Conservation (phyloP, 2,329 filamentous ascomycete genomes). For the Cytospora paraplurivora region DNA sequence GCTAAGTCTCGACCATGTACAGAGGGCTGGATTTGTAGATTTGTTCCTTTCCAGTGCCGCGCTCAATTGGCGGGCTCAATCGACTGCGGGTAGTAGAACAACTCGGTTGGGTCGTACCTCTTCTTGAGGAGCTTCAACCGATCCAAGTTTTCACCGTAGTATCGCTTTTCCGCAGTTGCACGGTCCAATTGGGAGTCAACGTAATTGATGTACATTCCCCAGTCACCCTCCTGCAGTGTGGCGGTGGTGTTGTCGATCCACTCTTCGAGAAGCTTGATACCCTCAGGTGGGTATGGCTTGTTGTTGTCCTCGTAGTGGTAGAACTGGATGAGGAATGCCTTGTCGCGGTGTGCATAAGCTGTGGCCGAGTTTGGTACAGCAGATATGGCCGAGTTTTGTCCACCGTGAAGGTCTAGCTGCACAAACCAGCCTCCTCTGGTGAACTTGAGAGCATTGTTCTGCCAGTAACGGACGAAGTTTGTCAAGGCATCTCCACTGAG, state of each 20-base stretch:
- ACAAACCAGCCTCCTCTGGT: conserved; percentile 45
- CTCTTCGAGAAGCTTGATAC: conserved; percentile 39
- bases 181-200: conserved; percentile 41
- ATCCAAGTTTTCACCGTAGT: conserved; percentile 42
- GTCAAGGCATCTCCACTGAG: conserved; percentile 40
- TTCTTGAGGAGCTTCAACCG: conserved; percentile 41
- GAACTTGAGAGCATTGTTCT: conserved; percentile 31
- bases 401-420: conserved; percentile 47
- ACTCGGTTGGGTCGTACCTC: conserved; percentile 40
- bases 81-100: conserved; percentile 47
- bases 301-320: conserved; percentile 44
- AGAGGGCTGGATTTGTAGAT: not conserved
- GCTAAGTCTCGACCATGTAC: too few relatives aligned
- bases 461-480: conserved; percentile 44
- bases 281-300: conserved; percentile 37
- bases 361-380: conserved; percentile 36
- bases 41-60: not conserved
- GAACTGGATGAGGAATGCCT: conserved; percentile 53
- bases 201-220: conserved; percentile 48
- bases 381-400: conserved; percentile 42
- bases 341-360: conserved; percentile 47
- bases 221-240: conserved; percentile 34
- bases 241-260: conserved; percentile 41
- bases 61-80: conserved; percentile 32
- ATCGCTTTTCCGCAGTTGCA: conserved; percentile 38